phyloP scores from a whole-genome alignment of 805 yeast species.

The Priceomyces castillae region DNA sequence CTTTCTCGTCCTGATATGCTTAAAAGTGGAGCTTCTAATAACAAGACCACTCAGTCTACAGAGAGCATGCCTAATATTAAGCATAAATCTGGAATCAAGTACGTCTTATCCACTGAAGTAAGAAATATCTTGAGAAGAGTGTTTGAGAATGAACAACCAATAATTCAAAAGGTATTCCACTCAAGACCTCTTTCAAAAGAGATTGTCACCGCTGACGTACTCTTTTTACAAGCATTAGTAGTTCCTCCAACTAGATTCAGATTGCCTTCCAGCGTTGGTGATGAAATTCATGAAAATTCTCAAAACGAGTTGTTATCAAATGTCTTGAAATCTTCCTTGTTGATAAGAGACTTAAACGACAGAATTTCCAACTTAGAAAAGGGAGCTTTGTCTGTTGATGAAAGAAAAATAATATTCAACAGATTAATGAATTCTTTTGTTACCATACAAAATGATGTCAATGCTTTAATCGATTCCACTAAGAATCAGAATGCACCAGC shows the following conservation, averaged over 20 bases:
- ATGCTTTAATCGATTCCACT: constrained; percentile 87
- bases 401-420: constrained; percentile 74
- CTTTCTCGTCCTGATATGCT: constrained; percentile 69
- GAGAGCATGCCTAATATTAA: constrained; percentile 49
- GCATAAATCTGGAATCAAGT: constrained; percentile 73
- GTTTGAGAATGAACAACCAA: constrained; percentile 67
- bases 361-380: constrained; percentile 59
- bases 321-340: constrained; percentile 72
- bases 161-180: constrained; percentile 75
- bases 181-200: constrained; percentile 63
- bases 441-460: constrained; percentile 90
- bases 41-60: constrained; percentile 7
- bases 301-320: constrained; percentile 86
- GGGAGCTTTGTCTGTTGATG: constrained; percentile 51
- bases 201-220: constrained; percentile 67
- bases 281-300: constrained; percentile 90
- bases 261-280: constrained; percentile 95
- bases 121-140: constrained; percentile 73
- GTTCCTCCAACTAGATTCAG: constrained; percentile 98
- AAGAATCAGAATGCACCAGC: constrained; percentile 75
- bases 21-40: constrained; percentile 25
- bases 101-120: constrained; percentile 84
- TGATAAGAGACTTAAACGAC: constrained; percentile 86
- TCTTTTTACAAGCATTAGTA: constrained; percentile 81
- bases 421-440: constrained; percentile 95